Percentiles rank a stretch among this genome's conserved stretches.
Evolutionary conservation across 2,329 filamentous ascomycete genomes (phyloP).

Genomic region (Apiospora pterosperma): DNA sequence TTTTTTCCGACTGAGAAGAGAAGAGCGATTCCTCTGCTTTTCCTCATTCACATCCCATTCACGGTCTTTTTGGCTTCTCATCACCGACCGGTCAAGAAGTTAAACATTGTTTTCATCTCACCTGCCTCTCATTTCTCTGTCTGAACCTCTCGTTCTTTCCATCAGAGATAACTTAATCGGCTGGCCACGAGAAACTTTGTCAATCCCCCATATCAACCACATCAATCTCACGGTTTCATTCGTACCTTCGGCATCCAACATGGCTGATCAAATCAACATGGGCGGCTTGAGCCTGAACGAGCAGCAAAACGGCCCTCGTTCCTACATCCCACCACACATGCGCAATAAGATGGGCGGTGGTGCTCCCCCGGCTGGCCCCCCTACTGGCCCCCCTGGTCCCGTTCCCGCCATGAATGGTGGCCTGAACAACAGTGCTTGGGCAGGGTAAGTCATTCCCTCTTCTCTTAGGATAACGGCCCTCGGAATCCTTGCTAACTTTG

Average conservation of each 20-base stretch:
- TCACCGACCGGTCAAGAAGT: not conserved
- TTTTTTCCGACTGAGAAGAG: not conserved
- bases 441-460: constrained; percentile 43
- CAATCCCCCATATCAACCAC: not conserved
- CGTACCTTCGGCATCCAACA: constrained; percentile 41
- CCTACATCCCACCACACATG: constrained; percentile 86
- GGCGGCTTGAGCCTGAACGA: constrained; percentile 64
- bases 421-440: constrained; percentile 63
- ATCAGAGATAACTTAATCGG: constrained; percentile 23
- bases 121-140: constrained; percentile 21
- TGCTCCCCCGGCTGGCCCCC: constrained; percentile 19
- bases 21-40: not conserved
- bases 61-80: constrained; percentile 3
- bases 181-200: constrained; percentile 12
- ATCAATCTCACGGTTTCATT: not conserved
- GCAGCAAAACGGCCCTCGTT: constrained; percentile 51
- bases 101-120: constrained; percentile 16
- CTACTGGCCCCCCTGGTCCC: constrained; percentile 23
- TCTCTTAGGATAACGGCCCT: not conserved
- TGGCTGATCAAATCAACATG: constrained; percentile 86
- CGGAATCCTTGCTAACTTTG: constrained; percentile 18
- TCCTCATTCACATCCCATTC: not conserved
- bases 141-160: constrained; percentile 22
- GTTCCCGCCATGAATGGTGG: constrained; percentile 40
- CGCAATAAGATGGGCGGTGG: constrained; percentile 51